These are phyloP conservation scores for Globisporangium radiosum DNA, from an alignment of 352 stramenopile species.

Conservation along the genomic window DNA sequence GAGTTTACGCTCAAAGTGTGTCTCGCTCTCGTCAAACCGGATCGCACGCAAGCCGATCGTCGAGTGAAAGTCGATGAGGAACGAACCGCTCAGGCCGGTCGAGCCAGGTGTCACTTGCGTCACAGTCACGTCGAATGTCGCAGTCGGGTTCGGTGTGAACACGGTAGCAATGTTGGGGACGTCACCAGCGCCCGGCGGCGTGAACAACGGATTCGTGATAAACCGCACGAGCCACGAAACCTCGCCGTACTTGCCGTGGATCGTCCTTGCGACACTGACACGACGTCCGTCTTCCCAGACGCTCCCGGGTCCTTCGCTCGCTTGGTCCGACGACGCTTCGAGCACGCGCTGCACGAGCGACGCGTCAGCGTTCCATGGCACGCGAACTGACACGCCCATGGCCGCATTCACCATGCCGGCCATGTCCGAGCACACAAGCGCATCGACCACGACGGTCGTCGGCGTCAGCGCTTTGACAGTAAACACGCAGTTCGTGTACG, in stretches of 20 bases:
- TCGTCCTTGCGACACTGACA: conserved; percentile 81
- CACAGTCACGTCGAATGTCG: conserved; percentile 51
- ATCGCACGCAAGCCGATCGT: conserved; percentile 70
- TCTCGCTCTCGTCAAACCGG: conserved; percentile 82
- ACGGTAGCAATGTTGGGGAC: conserved; percentile 53
- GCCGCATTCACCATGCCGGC: conserved; percentile 12
- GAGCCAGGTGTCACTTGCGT: conserved; percentile 87
- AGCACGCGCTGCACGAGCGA: conserved; percentile 40
- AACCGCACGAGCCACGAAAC: conserved; percentile 93
- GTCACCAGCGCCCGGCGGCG: conserved; percentile 89
- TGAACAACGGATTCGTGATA: conserved; percentile 87
- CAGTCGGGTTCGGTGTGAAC: conserved; percentile 21
- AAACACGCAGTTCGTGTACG: conserved; percentile 52
- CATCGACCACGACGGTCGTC: conserved; percentile 28
- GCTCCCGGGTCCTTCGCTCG: conserved; percentile 18
- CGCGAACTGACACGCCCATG: conserved; percentile 20
- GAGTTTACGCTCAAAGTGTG: conserved; percentile 87
- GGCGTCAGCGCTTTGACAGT: conserved; percentile 25
- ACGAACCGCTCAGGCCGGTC: conserved; percentile 81
- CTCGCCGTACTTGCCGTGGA: conserved; percentile 93
- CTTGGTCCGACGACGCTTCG: conserved; percentile 41
- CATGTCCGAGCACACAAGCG: conserved; percentile 22
- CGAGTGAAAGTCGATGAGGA: conserved; percentile 87
- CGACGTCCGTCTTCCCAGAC: conserved; percentile 48
- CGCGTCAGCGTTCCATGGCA: conserved; percentile 70